These are phyloP conservation scores for Monosporascus sp. DNA, from an alignment of 2,329 filamentous ascomycete genomes.

Conservation along the genomic window DNA sequence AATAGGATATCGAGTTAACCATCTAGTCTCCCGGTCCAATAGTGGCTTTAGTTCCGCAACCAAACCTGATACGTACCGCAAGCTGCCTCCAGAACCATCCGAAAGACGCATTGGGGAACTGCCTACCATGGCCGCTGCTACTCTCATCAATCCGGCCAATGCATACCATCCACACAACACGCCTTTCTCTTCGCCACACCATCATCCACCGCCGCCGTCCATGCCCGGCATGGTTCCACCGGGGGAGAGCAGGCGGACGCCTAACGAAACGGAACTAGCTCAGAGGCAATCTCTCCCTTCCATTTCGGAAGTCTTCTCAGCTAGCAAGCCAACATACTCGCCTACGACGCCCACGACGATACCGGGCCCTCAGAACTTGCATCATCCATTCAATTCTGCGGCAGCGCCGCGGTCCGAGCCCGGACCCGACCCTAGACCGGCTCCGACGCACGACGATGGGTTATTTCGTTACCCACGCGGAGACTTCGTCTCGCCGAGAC, in stretches of 20 bases:
- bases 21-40: conserved; percentile 12
- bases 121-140: conserved; percentile 27
- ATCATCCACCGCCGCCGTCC: conserved; percentile 18
- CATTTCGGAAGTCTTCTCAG: conserved; percentile 28
- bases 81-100: conserved; percentile 18
- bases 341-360: conserved; percentile 23
- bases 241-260: conserved; percentile 20
- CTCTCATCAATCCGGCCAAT: conserved; percentile 27
- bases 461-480: conserved; percentile 22
- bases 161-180: conserved; percentile 25
- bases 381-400: conserved; percentile 20
- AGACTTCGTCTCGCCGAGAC: conserved; percentile 19
- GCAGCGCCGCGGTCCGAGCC: conserved; percentile 21
- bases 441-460: conserved; percentile 25
- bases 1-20: conserved; percentile 18
- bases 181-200: conserved; percentile 19
- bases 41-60: conserved; percentile 26
- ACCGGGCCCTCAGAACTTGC: conserved; percentile 19
- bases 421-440: conserved; percentile 19
- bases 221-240: conserved; percentile 23
- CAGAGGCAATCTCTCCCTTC: conserved; percentile 29
- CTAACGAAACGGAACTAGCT: conserved; percentile 21
- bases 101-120: conserved; percentile 20
- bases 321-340: conserved; percentile 23
- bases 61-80: conserved; percentile 23